Conservation (phyloP, 2,329 filamentous ascomycete genomes). For the Penicillium sp. region DNA sequence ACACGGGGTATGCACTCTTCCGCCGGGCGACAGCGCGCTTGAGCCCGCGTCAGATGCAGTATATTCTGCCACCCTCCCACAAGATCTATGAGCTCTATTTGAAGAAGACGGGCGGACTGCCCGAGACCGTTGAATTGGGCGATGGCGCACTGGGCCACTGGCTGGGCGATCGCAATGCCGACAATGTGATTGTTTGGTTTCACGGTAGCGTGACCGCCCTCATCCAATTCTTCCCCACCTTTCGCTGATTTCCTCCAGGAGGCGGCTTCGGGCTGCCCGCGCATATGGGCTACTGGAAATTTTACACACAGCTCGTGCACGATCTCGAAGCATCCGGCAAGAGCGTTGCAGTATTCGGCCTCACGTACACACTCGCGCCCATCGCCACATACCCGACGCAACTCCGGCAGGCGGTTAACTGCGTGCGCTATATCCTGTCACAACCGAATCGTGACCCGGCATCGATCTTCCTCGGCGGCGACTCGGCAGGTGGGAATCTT, state of each 20-base stretch:
- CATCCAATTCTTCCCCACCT: not conserved
- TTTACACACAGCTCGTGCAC: slow-evolving; percentile 47
- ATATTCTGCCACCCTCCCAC: slow-evolving; percentile 26
- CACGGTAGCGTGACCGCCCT: slow-evolving; percentile 28
- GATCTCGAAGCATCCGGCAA: slow-evolving; percentile 45
- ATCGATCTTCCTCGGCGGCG: slow-evolving; percentile 44
- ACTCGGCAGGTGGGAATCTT: slow-evolving; percentile 47
- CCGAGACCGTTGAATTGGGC: slow-evolving; percentile 32
- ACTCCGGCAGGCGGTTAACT: slow-evolving; percentile 42
- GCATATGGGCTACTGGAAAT: slow-evolving; percentile 49
- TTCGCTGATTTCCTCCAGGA: slow-evolving; percentile 34
- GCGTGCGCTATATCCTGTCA: slow-evolving; percentile 41
- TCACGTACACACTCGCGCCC: slow-evolving; percentile 60
- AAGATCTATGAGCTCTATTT: slow-evolving; percentile 32
- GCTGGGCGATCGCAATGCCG: slow-evolving; percentile 38
- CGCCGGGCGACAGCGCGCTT: slow-evolving; percentile 34
- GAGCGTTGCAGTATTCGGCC: slow-evolving; percentile 51
- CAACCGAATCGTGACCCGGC: slow-evolving; percentile 36
- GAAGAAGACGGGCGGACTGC: slow-evolving; percentile 23
- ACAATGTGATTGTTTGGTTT: slow-evolving; percentile 43
- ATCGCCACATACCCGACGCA: slow-evolving; percentile 46
- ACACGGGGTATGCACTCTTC: slow-evolving; percentile 37
- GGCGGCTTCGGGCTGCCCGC: slow-evolving; percentile 57
- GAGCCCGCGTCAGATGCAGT: slow-evolving; percentile 34
- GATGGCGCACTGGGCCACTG: slow-evolving; percentile 40